phyloP scores from a whole-genome alignment of 495 filamentous ascomycete genomes.

The Pyrenula massariospora region DNA sequence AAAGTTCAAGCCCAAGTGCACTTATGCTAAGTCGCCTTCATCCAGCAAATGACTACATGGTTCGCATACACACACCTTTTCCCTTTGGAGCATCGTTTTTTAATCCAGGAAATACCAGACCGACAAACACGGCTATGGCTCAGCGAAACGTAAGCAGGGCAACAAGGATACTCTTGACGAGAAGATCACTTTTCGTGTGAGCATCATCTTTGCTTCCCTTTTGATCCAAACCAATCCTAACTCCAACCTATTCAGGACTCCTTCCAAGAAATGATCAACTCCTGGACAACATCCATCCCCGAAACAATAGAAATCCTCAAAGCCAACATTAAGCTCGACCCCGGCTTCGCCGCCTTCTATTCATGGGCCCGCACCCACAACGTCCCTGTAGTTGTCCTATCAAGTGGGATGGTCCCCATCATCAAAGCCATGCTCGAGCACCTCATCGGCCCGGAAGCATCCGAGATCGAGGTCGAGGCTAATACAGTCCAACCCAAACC shows the following conservation, averaged over 20 bases:
- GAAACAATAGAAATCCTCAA: conserved; percentile 65
- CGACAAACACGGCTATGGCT: conserved; percentile 80
- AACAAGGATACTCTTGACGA: conserved; percentile 63
- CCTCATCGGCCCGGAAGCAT: conserved; percentile 58
- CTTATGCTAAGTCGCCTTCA: conserved; percentile 10
- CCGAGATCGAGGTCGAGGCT: conserved; percentile 69
- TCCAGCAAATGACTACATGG: conserved; percentile 78
- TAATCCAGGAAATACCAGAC: conserved; percentile 35
- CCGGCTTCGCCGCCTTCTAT: conserved; percentile 76
- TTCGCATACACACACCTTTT: conserved; percentile 13
- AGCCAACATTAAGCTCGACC: conserved; percentile 79
- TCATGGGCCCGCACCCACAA: conserved; percentile 67
- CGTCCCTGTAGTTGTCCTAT: conserved; percentile 83
- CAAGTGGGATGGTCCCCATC: conserved; percentile 83
- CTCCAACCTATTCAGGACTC: conserved; percentile 47
- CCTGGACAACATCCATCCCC: conserved; percentile 62
- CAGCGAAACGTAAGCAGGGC: conserved; percentile 45
- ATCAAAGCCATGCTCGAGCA: conserved; percentile 72
- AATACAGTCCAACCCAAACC: conserved; percentile 59
- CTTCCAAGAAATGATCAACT: conserved; percentile 82
- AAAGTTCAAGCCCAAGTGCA: background rate
- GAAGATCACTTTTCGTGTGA: conserved; percentile 58
- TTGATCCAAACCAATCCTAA: background rate
- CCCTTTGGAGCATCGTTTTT: conserved; percentile 3
- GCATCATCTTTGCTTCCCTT: background rate